Conservation (phyloP, 2,329 filamentous ascomycete species). For the Chrysoporthe deuterocubensis region DNA sequence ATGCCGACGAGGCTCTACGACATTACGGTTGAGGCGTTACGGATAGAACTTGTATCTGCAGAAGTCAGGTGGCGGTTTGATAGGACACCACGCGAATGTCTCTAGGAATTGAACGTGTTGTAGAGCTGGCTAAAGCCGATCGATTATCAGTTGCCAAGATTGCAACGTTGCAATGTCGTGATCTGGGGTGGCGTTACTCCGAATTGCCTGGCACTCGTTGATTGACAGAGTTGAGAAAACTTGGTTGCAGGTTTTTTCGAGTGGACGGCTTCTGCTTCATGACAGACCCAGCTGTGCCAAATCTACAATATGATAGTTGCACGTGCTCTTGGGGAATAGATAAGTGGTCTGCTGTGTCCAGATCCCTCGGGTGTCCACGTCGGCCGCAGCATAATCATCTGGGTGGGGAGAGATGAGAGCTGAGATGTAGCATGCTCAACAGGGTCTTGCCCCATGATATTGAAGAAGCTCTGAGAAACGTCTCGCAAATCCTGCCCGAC, state of each 20-base stretch:
- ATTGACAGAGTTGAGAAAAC: no score
- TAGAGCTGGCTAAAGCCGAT: not conserved
- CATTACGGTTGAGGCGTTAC: not conserved
- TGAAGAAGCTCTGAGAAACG: not conserved
- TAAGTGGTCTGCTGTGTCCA: not conserved
- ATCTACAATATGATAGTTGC: no score
- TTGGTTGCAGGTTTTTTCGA: no score
- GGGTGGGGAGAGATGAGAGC: not conserved
- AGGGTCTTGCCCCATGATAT: not conserved
- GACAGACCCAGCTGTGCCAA: no score
- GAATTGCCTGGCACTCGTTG: no score
- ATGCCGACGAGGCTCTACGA: not conserved
- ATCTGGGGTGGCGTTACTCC: not conserved
- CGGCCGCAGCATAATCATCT: not conserved
- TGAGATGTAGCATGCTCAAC: not conserved
- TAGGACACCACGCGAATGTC: not conserved
- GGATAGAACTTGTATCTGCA: not conserved
- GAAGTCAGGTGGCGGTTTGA: not conserved
- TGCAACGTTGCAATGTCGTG: not conserved
- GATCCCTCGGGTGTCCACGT: not conserved
- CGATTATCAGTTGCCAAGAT: not conserved
- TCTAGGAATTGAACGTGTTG: not conserved
- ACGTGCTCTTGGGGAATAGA: no score
- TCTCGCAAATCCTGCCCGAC: not conserved
- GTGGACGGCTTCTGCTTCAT: no score